Base-by-base conservation (phyloP, 2,329 filamentous ascomycete species). In the Xylaria sp. region DNA sequence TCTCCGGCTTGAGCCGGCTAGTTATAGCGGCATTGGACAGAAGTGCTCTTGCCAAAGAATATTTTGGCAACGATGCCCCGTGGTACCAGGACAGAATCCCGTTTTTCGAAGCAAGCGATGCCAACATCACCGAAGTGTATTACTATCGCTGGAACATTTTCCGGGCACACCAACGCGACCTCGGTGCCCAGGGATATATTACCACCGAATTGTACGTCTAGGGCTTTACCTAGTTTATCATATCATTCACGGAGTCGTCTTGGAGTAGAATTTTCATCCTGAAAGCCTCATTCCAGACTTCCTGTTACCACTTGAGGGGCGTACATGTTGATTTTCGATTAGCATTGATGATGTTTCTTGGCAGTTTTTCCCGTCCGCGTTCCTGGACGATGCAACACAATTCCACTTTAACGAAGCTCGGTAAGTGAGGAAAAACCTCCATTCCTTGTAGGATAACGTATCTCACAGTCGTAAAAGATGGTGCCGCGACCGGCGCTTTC, bases 131-230 rank as follows among this genome's bases (percentile, higher is more conserved):
- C 7, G 67, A 69, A 23, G 67, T 69, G 55, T 69, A 69, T 25
- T 69, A 69, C 9, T 69, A 69, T 48, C 63, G 67, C 48, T 69
- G 64, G 67, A 57, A 69, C 20, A 60, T 69, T 6, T 69, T 69
- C 43, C 55, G 67, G 6, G 58, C 67, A 9, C 64, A 69, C n/a
- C 67, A 69, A 41, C 67, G 67, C 25, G 67, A 69, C 15, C 63
- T 69, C 9, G 67, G 67, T 1, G 54, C 64, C 3, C 54, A 69
- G 18, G 67, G 67, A 13, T 69, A 52, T 13, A 69, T 69, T 25
- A 67, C 67, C n/a, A 69, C 67, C n/a, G 67, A 69, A 18, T 69
- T 69, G 52, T 55, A 28, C 13, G 49, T 52, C 18, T n/a, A 7
- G 1, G 23, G 28, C 6, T 28, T 4, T 28, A 28, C 28, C 28